Evolutionary conservation across 2,329 filamentous ascomycete species (phyloP), one percentile per base, ranked within the genome.

Genomic region (Penicillium sp.): DNA sequence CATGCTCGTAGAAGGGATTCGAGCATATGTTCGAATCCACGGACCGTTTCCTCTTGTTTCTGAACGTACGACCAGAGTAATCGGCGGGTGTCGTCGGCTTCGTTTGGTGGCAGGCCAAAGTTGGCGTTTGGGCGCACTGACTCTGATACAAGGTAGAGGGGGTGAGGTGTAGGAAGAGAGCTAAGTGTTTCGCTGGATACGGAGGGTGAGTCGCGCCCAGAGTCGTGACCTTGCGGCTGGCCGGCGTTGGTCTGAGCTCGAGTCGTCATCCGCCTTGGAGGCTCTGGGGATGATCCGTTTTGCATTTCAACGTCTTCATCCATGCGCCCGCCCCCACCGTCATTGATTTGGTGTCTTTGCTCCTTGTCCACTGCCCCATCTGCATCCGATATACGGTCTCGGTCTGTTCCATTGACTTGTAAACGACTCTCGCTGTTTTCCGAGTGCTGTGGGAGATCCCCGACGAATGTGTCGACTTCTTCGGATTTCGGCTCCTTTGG

Each of bases 1-100:
- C 86, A 83, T n/a, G 86, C 85, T 60, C 83, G 81, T 59, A 86
- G 77, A 53, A 90, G 73, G n/a, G 83, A 85, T 5, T 81, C 77
- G 50, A 86, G 81, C 66, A 89, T 81, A 44, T 82, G 79, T 47
- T 84, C 80, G 9, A 85, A 83, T 6, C 84, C 82, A 1, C 86
- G 82, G 3, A 88, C 83, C 3, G 87, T 84, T 69, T 89, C 87
- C 68, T 89, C 86, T 70, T 89, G 86, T 69, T 89, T 89, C 68
- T 89, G 86, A 6, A 89, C 84, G 68, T 88, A 89, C 3, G 85
- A 82, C 74, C 85, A 82, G 6, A 90, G 78, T 21, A 88, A 74
- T 55, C 85, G 83, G 41, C 86, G 84, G 0, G 86, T 88, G 30
- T 89, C 86, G 68, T 88, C 85, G 3, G 87, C 86, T 76, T 89